Evolutionary conservation across 495 filamentous ascomycete species (phyloP).

Genomic region (Aspergillus steynii): DNA sequence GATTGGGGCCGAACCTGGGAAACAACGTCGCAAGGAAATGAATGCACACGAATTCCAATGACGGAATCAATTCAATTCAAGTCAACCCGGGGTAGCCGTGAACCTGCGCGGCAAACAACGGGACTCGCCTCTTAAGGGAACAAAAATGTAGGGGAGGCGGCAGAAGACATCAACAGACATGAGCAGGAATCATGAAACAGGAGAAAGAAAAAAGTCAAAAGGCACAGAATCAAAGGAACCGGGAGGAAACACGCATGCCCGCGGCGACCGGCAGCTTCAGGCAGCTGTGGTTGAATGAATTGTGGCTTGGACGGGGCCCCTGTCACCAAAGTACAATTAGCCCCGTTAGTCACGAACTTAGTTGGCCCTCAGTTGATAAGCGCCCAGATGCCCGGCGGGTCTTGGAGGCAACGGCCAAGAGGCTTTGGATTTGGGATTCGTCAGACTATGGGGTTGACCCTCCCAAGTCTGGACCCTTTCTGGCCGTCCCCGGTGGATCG

Average conservation of each 20-base stretch:
- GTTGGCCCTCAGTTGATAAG: not conserved
- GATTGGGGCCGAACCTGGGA: too few species aligned
- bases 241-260: not conserved
- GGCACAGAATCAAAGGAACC: not conserved
- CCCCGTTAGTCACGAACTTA: too few species aligned
- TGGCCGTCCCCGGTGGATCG: too few species aligned
- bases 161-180: not conserved
- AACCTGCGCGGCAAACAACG: conserved; percentile 11
- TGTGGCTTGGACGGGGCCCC: conserved; percentile 4
- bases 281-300: conserved; percentile 6
- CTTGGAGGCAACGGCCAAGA: too few species aligned
- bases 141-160: not conserved
- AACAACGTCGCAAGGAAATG: too few species aligned
- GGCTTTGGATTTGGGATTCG: too few species aligned
- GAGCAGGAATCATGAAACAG: not conserved
- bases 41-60: too few species aligned
- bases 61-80: too few species aligned
- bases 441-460: too few species aligned
- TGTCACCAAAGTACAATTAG: conserved; percentile 4
- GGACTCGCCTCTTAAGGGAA: not conserved
- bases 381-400: conserved; percentile 5
- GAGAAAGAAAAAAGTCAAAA: not conserved
- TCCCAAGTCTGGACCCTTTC: too few species aligned
- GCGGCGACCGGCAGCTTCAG: conserved; percentile 1
- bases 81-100: conserved; percentile 7